phyloP scores from a whole-genome alignment of 225 moss, liverwort and hornwort genomes.

The Straminergon stramineum region DNA sequence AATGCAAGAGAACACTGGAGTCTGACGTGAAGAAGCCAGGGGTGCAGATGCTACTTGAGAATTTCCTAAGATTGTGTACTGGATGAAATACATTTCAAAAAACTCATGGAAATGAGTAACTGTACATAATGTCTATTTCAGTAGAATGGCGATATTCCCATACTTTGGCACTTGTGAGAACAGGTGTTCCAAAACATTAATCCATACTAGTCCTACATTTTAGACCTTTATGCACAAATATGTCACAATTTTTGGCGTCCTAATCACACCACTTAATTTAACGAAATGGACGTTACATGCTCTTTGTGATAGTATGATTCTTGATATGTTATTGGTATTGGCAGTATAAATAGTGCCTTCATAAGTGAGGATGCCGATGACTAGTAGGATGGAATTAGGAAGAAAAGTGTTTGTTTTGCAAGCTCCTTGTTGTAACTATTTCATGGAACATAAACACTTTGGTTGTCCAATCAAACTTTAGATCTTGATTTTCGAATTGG shows the following conservation, averaged over 20 bases:
- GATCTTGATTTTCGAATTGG: background rate
- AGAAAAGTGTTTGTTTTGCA: background rate
- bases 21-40: too few relatives aligned
- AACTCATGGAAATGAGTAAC: background rate
- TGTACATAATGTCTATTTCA: background rate
- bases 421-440: background rate
- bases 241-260: background rate
- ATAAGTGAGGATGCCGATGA: background rate
- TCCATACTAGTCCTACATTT: background rate
- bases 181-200: background rate
- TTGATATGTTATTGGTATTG: too few relatives aligned
- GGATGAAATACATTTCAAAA: background rate
- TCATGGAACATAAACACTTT: background rate
- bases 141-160: background rate
- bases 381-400: background rate
- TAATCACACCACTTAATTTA: background rate
- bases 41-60: too few relatives aligned
- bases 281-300: background rate
- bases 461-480: background rate
- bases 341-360: background rate
- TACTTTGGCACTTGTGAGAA: background rate
- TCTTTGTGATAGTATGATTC: background rate
- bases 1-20: background rate
- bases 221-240: background rate
- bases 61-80: background rate